Evolutionary conservation across 148 eudicot genomes (phyloP), one percentile per base, ranked within the genome.

Genomic region (Persicaria maculosa): DNA sequence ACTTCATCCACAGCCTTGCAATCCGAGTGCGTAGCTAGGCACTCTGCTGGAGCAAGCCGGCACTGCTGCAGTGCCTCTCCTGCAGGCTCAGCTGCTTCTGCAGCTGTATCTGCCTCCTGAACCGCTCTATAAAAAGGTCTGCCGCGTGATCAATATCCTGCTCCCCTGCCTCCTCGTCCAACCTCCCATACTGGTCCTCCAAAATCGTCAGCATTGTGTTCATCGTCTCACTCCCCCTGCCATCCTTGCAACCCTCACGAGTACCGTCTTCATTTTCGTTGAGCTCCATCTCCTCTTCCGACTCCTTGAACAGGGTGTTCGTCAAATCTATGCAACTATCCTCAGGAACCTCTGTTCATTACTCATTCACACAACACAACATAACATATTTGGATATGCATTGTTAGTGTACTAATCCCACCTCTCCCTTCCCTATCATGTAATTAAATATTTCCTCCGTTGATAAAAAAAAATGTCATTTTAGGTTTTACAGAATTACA

Each of bases 121-220:
- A 80, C 75, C 82, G 79, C 67, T 80, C 52, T 68, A 85, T 85
- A 74, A 85, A 85, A 72, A 83, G 36, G 50, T 83, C 88, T 0
- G 88, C 88, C 0, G 82, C 82, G 47, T 78, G 74, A 25, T 85
- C 82, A 6, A 85, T 81, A 71, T 83, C 77, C 19, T 83, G 85
- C 43, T 80, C 82, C 11, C 6, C 76, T 47, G 1, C 73, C 71
- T 9, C 75, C 22, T 36, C 77, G 5, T 16, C 67, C 48, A 43
- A 65, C 3, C 44, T 22, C 16, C 45, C 50, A n/a, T 61, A 5
- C 0, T 31, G 12, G 20, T 47, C 36, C 16, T 74, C 68, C 40
- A 44, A n/a, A 22, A 5, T 50, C 15, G 22, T 17, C n/a, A 36
- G 22, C 43, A 25, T 46, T 47, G 43, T 22, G 74, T 47, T 48